Conservation (phyloP, 1,284 basidiomycete species). For the Ceratobasidium theobromae region DNA sequence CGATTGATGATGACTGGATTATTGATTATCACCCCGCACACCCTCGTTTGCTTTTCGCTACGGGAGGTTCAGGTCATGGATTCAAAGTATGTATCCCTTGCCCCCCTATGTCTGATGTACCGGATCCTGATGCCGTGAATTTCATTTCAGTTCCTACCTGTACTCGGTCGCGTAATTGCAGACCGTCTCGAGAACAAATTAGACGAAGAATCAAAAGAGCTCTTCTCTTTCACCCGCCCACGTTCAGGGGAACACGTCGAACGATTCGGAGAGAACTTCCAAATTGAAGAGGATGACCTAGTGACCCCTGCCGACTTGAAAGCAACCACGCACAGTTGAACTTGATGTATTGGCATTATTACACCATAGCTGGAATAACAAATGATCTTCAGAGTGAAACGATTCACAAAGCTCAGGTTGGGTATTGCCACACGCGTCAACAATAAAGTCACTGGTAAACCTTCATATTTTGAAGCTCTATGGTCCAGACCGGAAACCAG, state of each 20-base stretch:
- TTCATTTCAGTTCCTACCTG: conserved; percentile 69
- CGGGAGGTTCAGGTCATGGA: conserved; percentile 78
- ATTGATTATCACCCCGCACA: conserved; percentile 67
- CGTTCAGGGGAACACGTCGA: conserved; percentile 27
- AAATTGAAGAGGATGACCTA: conserved; percentile 4
- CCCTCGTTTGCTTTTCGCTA: conserved; percentile 64
- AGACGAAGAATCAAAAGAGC: conserved; percentile 51
- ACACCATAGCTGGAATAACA: too few relatives aligned
- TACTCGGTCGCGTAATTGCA: conserved; percentile 73
- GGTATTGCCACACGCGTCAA: neutral
- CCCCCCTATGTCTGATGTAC: too few relatives aligned
- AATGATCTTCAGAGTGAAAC: neutral
- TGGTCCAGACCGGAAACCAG: conserved; percentile 30
- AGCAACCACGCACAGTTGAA: neutral
- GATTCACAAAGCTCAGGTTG: neutral
- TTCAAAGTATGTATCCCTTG: conserved; percentile 61
- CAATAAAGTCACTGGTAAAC: neutral
- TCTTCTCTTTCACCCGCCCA: conserved; percentile 56
- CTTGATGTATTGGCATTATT: too few relatives aligned
- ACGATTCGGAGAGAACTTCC: conserved; percentile 5
- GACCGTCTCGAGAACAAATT: conserved; percentile 68
- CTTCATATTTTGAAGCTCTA: conserved; percentile 18
- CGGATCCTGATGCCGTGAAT: neutral
- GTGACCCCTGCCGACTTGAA: neutral
- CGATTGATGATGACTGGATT: conserved; percentile 72